Conservation (phyloP, 1,139 yeast species). For the Nakaseomyces nivariensis region DNA sequence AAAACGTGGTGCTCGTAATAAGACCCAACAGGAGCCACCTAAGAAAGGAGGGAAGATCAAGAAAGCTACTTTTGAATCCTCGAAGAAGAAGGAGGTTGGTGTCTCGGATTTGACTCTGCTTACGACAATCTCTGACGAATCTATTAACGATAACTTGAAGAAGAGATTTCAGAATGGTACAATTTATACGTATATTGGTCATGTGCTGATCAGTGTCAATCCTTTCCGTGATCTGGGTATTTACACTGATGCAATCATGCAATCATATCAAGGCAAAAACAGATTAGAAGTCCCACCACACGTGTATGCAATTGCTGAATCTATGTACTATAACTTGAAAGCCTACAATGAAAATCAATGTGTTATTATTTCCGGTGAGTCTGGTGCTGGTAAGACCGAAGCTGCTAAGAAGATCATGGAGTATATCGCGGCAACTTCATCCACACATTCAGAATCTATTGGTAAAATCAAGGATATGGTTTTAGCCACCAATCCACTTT, state of each 20-base stretch:
- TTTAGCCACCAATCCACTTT: constrained; percentile 88
- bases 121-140: constrained; percentile 80
- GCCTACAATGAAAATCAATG: constrained; percentile 93
- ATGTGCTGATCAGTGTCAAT: constrained; percentile 86
- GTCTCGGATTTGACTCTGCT: constrained; percentile 87
- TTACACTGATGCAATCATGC: constrained; percentile 68
- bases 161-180: constrained; percentile 83
- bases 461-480: constrained; percentile 93
- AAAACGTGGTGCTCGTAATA: constrained; percentile 59
- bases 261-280: constrained; percentile 80
- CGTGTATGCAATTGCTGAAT: constrained; percentile 94
- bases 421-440: constrained; percentile 81
- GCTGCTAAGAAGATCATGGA: constrained; percentile 99
- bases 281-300: constrained; percentile 98
- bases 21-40: constrained; percentile 39
- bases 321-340: constrained; percentile 92
- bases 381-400: constrained; percentile 98
- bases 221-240: constrained; percentile 96
- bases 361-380: constrained; percentile 96
- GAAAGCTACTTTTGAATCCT: constrained; percentile 81
- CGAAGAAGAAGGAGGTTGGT: constrained; percentile 90
- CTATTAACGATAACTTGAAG: constrained; percentile 84
- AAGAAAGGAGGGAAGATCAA: constrained; percentile 49
- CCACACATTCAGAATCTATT: constrained; percentile 50
- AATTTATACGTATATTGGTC: constrained; percentile 83